These are phyloP conservation scores for Heterobasidion irregulare DNA, from an alignment of 1,284 basidiomycete genomes.

Conservation along the genomic window DNA sequence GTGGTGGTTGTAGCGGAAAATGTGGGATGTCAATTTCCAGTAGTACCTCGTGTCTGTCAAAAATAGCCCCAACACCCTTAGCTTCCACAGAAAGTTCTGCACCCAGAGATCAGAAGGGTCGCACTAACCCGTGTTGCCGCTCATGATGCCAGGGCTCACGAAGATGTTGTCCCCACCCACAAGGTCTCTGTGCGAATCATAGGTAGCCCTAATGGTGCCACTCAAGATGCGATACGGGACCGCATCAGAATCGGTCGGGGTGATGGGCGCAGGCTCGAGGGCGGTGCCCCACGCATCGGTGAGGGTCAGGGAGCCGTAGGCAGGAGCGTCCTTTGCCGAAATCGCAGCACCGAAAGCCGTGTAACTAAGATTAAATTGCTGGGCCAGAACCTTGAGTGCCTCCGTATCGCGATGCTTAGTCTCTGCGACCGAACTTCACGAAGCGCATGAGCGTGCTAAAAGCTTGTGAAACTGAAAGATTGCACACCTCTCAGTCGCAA, in stretches of 20 bases:
- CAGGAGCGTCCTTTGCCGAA: conserved; percentile 15
- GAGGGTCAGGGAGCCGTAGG: conserved; percentile 30
- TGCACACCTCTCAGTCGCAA: conserved; percentile 33
- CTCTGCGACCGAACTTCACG: conserved; percentile 33
- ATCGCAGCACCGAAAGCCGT: conserved; percentile 32
- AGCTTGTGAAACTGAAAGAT: background rate
- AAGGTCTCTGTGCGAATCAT: conserved; percentile 26
- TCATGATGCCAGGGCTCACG: conserved; percentile 45
- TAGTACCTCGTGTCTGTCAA: conserved; percentile 34
- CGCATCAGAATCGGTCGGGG: conserved; percentile 34
- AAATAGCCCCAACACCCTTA: background rate
- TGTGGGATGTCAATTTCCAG: conserved; percentile 39
- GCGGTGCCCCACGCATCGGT: conserved; percentile 34
- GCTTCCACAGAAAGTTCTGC: no score
- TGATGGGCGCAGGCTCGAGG: conserved; percentile 49
- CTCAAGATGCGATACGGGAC: conserved; percentile 40
- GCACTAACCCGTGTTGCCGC: conserved; percentile 32
- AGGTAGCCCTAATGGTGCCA: conserved; percentile 40
- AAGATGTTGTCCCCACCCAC: conserved; percentile 21
- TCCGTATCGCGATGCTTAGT: conserved; percentile 32
- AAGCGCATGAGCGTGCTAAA: background rate
- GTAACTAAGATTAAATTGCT: conserved; percentile 35
- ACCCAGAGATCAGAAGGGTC: no score
- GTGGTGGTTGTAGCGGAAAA: conserved; percentile 39
- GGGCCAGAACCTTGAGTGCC: conserved; percentile 33